Evolutionary conservation across 768 basidiomycete genomes (phyloP).

Genomic region (Mrakia gelida): DNA sequence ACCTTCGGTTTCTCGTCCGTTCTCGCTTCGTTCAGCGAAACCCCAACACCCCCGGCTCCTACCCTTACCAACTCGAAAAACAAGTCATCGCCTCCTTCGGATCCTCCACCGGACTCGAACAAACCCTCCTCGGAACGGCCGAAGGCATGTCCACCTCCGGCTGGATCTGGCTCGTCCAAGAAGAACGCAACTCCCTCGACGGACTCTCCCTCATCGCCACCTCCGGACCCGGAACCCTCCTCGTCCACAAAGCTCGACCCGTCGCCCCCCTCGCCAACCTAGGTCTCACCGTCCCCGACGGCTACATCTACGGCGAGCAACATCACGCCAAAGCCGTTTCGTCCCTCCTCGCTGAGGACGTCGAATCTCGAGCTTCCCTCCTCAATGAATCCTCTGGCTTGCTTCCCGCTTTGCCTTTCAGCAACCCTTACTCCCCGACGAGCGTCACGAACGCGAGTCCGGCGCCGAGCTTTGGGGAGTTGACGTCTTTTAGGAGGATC

Average conservation of each 20-base stretch:
- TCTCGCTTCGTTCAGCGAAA: background rate
- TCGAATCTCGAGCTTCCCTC: background rate
- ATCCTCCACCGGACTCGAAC: slow-evolving; percentile 29
- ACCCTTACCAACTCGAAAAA: slow-evolving; percentile 26
- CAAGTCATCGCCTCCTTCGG: slow-evolving; percentile 31
- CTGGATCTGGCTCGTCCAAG: slow-evolving; percentile 33
- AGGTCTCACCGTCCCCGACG: background rate
- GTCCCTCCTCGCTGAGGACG: background rate
- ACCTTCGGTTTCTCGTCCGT: background rate
- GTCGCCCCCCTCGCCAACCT: slow-evolving; percentile 7
- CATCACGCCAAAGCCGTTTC: background rate
- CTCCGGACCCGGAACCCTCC: slow-evolving; percentile 28
- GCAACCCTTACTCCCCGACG: background rate
- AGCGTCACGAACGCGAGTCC: background rate
- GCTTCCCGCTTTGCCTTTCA: background rate
- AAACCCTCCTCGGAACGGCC: slow-evolving; percentile 28
- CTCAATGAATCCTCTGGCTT: slow-evolving; percentile 5
- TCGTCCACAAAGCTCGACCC: slow-evolving; percentile 21
- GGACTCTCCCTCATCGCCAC: slow-evolving; percentile 26
- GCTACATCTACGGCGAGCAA: slow-evolving; percentile 8
- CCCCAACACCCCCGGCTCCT: slow-evolving; percentile 10
- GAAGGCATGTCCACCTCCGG: slow-evolving; percentile 24
- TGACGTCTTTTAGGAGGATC: background rate
- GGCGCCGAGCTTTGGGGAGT: too few species aligned
- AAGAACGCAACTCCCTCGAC: slow-evolving; percentile 18